Conservation (phyloP, 257 asterid genomes). For the Solanum paucissectum region DNA sequence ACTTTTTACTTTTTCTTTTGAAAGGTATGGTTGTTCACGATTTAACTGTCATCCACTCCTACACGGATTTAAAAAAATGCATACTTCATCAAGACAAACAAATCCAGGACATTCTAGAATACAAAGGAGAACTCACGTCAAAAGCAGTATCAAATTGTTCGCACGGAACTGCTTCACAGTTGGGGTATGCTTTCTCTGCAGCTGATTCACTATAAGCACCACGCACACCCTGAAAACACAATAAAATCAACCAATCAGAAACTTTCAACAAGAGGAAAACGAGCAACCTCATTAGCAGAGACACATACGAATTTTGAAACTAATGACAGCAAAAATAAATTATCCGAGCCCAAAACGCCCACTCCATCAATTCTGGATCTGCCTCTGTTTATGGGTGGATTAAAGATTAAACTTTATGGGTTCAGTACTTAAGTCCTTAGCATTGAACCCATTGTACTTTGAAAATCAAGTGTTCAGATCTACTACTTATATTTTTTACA, state of each 20-base stretch:
- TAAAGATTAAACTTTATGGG: not conserved
- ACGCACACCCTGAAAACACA: slow-evolving; percentile 54
- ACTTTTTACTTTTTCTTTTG: not conserved
- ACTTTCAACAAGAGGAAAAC: not conserved
- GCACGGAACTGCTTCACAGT: slow-evolving; percentile 95
- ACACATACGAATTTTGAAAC: not conserved
- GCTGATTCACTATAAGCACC: slow-evolving; percentile 98
- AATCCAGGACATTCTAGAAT: not conserved
- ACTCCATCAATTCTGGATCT: not conserved
- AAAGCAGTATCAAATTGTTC: slow-evolving; percentile 96
- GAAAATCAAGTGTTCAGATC: not conserved
- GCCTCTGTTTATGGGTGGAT: not conserved
- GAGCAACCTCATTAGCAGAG: not conserved
- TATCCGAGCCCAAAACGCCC: not conserved
- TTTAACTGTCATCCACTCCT: not conserved
- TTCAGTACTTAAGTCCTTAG: not conserved
- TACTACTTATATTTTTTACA: not conserved
- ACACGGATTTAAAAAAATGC: not conserved
- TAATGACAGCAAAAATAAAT: not conserved
- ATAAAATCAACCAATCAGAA: not conserved
- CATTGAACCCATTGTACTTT: not conserved
- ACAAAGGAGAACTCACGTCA: slow-evolving; percentile 40
- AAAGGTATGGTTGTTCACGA: not conserved
- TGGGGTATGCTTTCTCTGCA: slow-evolving; percentile 94
- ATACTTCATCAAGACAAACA: not conserved